Evolutionary conservation across 495 filamentous ascomycete species (phyloP), one percentile per base, ranked within the genome.

Genomic region (Tuber indicum): DNA sequence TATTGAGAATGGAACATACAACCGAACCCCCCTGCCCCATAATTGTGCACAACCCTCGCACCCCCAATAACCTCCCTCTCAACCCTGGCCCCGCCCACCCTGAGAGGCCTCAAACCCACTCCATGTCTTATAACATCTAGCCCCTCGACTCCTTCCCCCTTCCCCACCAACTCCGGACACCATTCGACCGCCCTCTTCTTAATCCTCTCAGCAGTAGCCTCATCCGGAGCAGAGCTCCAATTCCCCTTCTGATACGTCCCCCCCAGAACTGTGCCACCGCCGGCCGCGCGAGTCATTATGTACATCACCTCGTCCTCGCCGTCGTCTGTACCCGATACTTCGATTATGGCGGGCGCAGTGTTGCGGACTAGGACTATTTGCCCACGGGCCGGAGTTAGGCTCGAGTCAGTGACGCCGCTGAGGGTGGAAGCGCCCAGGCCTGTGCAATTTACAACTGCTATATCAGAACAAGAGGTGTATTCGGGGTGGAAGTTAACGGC

Each of bases 21-120:
- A 32, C 88, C 96, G 87, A 94, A 97, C 0, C 96, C 96, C 0
- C 92, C 94, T 86, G 97, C 95, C 16, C 96, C 96, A 83, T 99
- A 99, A 79, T 97, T 95, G 83, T 99, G 96, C 77, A 99, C 93
- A 16, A 97, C 89, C 85, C 88, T 89, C 0, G 89, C 87, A 43
- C 82, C 87, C n/a, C 88, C 91, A 42, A 87, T 88, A 78, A 86
- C 87, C 84, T 98, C 94, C 84, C 89, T 92, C 85, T 97, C 96
- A 70, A 98, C 87, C 62, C 96, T 88, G 21, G 91, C 90, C 0
- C 96, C 95, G 12, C 88, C 91, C 36, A 89, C 86, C 72, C 96
- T 87, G 74, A 91, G 84, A 41, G 96, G 96, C 78, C 96, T 87
- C 83, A 98, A 84, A 17, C 96, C 96, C 41, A 98, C 96, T 1